These are phyloP conservation scores for Houttuynia cordata DNA, from an alignment of 164 flowering plant species.

Conservation along the genomic window DNA sequence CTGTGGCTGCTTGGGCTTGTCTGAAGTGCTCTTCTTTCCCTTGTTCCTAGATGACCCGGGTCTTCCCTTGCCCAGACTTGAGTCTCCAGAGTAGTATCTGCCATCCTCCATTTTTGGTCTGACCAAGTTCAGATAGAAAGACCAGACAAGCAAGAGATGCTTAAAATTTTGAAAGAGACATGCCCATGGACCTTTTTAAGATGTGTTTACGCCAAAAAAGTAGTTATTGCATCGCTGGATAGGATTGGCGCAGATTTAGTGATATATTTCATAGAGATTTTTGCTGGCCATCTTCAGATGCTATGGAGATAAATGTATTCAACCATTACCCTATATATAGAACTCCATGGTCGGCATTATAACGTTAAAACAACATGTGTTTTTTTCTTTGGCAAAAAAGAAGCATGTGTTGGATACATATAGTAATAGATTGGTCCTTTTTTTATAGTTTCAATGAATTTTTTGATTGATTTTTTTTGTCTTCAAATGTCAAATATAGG, in stretches of 20 bases:
- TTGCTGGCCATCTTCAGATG: not conserved
- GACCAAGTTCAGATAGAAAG: not conserved
- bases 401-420: too few species aligned
- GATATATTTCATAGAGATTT: not conserved
- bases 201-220: slow-evolving; percentile 8
- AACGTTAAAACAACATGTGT: too few species aligned
- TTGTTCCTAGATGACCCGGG: slow-evolving; percentile 46
- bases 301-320: not conserved
- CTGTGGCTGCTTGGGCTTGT: slow-evolving; percentile 88
- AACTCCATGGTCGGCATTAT: too few species aligned
- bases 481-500: too few species aligned
- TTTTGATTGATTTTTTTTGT: too few species aligned
- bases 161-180: slow-evolving; percentile 3
- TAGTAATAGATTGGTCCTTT: too few species aligned
- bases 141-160: slow-evolving; percentile 4
- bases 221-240: slow-evolving; percentile 61
- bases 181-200: slow-evolving; percentile 13
- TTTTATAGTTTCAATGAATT: too few species aligned
- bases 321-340: not conserved
- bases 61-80: slow-evolving; percentile 39
- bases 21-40: slow-evolving; percentile 51
- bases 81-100: slow-evolving; percentile 47
- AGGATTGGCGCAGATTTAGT: slow-evolving; percentile 27
- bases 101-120: slow-evolving; percentile 42
- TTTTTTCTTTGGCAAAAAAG: too few species aligned